Percentiles rank a stretch among this genome's conserved stretches.
phyloP scores from a whole-genome alignment of 2,329 filamentous ascomycete genomes.

The Epichloe scottii region DNA sequence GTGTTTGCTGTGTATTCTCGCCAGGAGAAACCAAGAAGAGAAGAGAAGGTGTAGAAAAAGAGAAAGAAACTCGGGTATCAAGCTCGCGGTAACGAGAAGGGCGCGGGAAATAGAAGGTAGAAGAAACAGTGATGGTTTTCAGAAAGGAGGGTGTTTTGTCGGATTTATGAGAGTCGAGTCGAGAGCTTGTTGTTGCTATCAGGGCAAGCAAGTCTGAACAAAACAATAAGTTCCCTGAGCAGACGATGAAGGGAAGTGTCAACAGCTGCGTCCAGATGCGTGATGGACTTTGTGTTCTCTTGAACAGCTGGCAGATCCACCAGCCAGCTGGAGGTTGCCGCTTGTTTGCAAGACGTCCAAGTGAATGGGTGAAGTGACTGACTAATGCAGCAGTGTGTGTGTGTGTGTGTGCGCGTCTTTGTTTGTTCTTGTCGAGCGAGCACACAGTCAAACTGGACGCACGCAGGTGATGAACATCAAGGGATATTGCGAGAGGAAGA shows the following conservation, averaged over 20 bases:
- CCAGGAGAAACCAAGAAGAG: constrained; percentile 3
- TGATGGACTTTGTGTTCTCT: not conserved
- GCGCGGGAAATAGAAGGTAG: not conserved
- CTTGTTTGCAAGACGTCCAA: not conserved
- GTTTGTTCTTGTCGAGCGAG: not conserved
- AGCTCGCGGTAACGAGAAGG: not conserved
- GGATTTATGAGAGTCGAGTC: not conserved
- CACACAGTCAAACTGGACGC: not conserved
- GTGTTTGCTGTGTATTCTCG: not conserved
- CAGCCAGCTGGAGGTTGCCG: constrained; percentile 3
- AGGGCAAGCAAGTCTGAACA: not conserved
- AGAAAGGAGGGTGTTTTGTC: not conserved
- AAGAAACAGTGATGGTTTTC: not conserved
- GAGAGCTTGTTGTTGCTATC: not conserved
- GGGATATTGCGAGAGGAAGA: not conserved
- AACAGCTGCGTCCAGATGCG: not conserved
- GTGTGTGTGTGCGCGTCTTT: not conserved
- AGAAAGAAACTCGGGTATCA: not conserved
- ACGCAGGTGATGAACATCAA: not conserved
- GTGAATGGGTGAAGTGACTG: not conserved
- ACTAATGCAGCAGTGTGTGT: not conserved
- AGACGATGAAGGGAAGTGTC: not conserved
- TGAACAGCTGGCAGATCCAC: constrained; percentile 5
- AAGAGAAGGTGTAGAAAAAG: not conserved
- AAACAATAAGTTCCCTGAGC: not conserved